phyloP scores from a whole-genome alignment of 441 rosid genomes.

The Aquilaria agallochum region DNA sequence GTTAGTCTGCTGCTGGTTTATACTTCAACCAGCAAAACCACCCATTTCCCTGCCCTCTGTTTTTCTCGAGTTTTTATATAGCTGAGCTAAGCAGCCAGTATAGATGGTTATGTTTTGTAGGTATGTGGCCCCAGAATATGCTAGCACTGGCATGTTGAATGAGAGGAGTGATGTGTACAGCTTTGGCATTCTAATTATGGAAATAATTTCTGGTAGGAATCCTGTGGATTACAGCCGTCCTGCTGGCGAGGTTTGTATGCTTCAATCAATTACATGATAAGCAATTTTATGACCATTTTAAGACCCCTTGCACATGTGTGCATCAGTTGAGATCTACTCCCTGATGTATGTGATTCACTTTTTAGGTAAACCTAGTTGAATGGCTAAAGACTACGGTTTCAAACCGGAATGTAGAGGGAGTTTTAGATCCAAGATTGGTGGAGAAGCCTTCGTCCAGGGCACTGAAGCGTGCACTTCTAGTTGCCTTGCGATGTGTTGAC shows the following conservation, averaged over 20 bases:
- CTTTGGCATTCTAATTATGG: conserved; percentile 91
- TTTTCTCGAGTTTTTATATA: conserved; percentile 2
- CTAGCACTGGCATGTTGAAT: conserved; percentile 92
- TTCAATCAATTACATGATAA: neutral
- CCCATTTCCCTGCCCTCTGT: conserved; percentile 5
- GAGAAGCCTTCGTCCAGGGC: conserved; percentile 79
- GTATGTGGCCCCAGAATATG: conserved; percentile 95
- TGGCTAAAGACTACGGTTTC: conserved; percentile 89
- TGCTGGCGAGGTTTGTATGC: conserved; percentile 57
- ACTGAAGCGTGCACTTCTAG: conserved; percentile 73
- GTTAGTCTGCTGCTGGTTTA: conserved; percentile 24
- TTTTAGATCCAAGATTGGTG: conserved; percentile 68
- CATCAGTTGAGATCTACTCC: neutral
- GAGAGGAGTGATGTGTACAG: conserved; percentile 91
- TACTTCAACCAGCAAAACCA: no score
- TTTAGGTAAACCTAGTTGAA: conserved; percentile 79
- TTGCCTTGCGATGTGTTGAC: conserved; percentile 89
- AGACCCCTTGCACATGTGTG: neutral
- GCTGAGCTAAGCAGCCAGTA: neutral
- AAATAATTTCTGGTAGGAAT: conserved; percentile 79
- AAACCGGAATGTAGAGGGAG: conserved; percentile 66
- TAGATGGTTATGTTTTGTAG: conserved; percentile 27
- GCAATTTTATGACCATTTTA: neutral
- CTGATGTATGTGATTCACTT: conserved; percentile 4
- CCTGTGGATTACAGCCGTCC: conserved; percentile 90